Conservation (phyloP, 805 yeast genomes). For the Saturnispora hagleri region DNA sequence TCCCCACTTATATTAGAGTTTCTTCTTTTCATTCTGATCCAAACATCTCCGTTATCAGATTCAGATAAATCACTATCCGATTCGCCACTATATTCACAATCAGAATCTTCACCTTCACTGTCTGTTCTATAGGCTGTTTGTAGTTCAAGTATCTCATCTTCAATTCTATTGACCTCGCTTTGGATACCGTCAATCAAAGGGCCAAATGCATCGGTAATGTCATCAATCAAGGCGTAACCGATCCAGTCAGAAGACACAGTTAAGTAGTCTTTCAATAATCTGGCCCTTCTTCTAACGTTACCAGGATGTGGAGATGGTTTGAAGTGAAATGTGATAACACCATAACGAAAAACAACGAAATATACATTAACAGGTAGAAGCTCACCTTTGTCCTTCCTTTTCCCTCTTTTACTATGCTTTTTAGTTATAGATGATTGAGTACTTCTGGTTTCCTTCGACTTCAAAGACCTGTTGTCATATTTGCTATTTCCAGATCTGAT, state of each 20-base stretch:
- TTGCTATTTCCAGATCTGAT: conserved; percentile 1
- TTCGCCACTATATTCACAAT: conserved; percentile 34
- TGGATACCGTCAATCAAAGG: conserved; percentile 94
- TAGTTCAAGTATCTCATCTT: conserved; percentile 82
- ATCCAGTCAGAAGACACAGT: conserved; percentile 95
- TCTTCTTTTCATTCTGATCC: conserved; percentile 24
- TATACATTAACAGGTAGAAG: conserved; percentile 87
- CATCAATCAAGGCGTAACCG: conserved; percentile 92
- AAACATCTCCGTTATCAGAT: conserved; percentile 31
- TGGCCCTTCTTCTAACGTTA: conserved; percentile 87
- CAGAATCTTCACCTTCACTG: conserved; percentile 35
- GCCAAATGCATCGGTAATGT: conserved; percentile 94
- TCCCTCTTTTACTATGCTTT: conserved; percentile 11
- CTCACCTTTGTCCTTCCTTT: conserved; percentile 35
- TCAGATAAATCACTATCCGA: conserved; percentile 23
- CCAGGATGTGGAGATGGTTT: conserved; percentile 94
- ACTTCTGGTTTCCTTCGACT: conserved; percentile 1
- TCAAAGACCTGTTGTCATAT: not conserved
- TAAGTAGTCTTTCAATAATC: conserved; percentile 77
- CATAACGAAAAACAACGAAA: conserved; percentile 82
- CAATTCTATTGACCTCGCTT: conserved; percentile 89
- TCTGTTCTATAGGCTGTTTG: conserved; percentile 54
- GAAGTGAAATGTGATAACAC: conserved; percentile 88
- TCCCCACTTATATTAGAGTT: conserved; percentile 23
- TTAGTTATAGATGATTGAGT: conserved; percentile 16